Evolutionary conservation across 2,329 filamentous ascomycete genomes (phyloP), one percentile per base, ranked within the genome.

Genomic region (Paracoccidioides lutzii): DNA sequence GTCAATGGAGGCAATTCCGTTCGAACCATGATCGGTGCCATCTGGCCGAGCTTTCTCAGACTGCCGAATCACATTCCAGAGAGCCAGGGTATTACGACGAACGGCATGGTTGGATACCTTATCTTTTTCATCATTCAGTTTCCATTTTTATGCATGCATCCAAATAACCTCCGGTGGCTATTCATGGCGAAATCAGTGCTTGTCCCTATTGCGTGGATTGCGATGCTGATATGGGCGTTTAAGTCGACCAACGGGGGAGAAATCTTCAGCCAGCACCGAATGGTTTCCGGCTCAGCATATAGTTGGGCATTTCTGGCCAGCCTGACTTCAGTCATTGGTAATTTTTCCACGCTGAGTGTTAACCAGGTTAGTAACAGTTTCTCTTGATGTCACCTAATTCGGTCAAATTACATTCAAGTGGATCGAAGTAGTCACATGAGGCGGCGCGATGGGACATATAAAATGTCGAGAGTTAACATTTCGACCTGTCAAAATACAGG

Each of bases 71-170:
- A 78, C 5, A 87, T 94, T 55, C 73, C 81, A 1, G 67, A 67
- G 1, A 74, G 72, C 54, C 84, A 84, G 0, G 87, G 86, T 3
- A 90, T 88, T 1, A 83, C 78, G 22, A 94, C 88, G 0, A 80
- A 82, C 40, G 81, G 85, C 61, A 94, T 87, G 63, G 79, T 83
- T 46, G 87, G 85, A 9, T 95, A 94, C 73, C 85, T 95, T 74
- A 74, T 95, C 57, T 95, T 95, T 70, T 76, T 72, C 59, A 51
- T 74, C 14, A 56, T 73, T n/a, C 73, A 76, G 62, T 62, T 74
- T 33, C 73, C 74, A 0, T 72, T 76, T 35, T 65, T 75, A 3
- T 73, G 67, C 58, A 68, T 76, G 60, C 70, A 72, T 55, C 67
- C 72, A 5, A 69, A 75, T 49, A 70, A 70, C 8, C 59, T 71